Evolutionary conservation across 306 rosid genomes (phyloP).

Genomic region (Betula pendula): DNA sequence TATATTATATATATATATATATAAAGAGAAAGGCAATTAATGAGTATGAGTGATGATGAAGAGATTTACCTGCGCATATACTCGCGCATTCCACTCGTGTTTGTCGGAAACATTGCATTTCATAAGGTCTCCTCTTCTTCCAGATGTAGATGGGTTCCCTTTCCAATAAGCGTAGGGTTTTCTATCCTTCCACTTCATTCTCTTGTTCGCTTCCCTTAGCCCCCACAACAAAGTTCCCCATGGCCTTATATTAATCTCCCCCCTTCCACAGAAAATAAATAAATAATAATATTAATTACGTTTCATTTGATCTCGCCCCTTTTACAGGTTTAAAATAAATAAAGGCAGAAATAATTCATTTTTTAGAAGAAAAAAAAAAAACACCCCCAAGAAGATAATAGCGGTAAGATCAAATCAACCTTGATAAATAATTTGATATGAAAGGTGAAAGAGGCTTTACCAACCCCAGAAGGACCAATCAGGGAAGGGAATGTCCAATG

Average conservation of each 20-base stretch:
- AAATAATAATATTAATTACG: too few species aligned
- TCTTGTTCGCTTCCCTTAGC: slow-evolving; percentile 37
- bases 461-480: slow-evolving; percentile 69
- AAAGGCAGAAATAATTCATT: too few species aligned
- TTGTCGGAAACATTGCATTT: slow-evolving; percentile 37
- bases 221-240: slow-evolving; percentile 34
- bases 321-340: too few species aligned
- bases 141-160: slow-evolving; percentile 38
- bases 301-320: too few species aligned
- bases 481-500: slow-evolving; percentile 50
- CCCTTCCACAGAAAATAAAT: slow-evolving; percentile 26
- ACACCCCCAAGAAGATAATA: too few species aligned
- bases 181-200: slow-evolving; percentile 44
- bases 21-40: too few species aligned
- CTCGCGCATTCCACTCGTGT: slow-evolving; percentile 42
- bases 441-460: slow-evolving; percentile 36
- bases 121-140: slow-evolving; percentile 19
- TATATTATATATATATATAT: too few species aligned
- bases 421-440: too few species aligned
- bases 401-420: too few species aligned
- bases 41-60: too few species aligned
- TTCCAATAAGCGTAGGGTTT: slow-evolving; percentile 55
- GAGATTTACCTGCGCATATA: slow-evolving; percentile 35
- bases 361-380: too few species aligned
- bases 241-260: slow-evolving; percentile 45